Conservation (phyloP, 345 rosid species). For the Dipteronia sinensis region DNA sequence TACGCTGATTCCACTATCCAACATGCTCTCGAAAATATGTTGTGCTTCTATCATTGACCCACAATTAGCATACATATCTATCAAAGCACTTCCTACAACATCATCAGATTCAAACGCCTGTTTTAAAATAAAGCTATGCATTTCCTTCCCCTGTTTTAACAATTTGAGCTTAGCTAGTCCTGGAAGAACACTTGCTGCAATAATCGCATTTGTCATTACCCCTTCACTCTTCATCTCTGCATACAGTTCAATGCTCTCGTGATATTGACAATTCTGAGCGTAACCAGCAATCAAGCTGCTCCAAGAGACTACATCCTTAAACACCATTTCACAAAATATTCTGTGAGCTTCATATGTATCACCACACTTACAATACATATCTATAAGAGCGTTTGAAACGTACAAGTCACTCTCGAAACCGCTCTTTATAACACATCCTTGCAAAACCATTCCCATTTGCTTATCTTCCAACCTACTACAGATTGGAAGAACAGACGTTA, state of each 20-base stretch:
- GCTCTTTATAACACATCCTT: constrained; percentile 31
- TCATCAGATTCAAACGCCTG: constrained; percentile 45
- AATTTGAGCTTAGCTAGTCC: constrained; percentile 47
- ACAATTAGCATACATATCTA: constrained; percentile 61
- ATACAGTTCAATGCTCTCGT: constrained; percentile 37
- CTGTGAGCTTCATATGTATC: constrained; percentile 35
- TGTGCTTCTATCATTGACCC: constrained; percentile 44
- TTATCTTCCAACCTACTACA: constrained; percentile 32
- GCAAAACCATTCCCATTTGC: constrained; percentile 36
- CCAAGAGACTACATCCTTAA: constrained; percentile 55
- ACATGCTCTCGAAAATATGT: constrained; percentile 34
- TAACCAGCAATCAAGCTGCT: constrained; percentile 52
- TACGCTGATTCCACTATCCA: constrained; percentile 35
- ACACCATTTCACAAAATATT: constrained; percentile 35
- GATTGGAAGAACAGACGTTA: constrained; percentile 36
- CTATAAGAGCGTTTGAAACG: constrained; percentile 58
- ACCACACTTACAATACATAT: constrained; percentile 61
- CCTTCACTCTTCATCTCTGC: constrained; percentile 39
- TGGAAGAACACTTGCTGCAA: constrained; percentile 49
- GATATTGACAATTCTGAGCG: constrained; percentile 43
- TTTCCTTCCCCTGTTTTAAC: constrained; percentile 52
- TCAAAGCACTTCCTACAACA: constrained; percentile 47
- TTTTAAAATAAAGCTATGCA: constrained; percentile 48
- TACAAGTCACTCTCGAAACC: constrained; percentile 40
- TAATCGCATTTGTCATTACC: constrained; percentile 40